Evolutionary conservation across 2,329 filamentous ascomycete genomes (phyloP).

Genomic region (Aureobasidium namibiae): DNA sequence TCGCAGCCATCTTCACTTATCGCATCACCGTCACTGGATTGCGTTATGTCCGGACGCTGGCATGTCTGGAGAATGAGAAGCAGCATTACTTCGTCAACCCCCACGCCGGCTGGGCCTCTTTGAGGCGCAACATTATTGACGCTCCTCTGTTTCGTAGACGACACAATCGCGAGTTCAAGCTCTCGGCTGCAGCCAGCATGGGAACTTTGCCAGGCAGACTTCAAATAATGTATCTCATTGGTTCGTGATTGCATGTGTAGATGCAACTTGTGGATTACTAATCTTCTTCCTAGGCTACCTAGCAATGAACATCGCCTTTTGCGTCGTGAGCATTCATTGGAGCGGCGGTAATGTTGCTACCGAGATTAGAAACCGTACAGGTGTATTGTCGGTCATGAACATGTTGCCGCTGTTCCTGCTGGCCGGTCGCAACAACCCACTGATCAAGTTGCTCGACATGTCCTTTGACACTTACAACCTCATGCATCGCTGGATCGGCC

Average conservation of each 20-base stretch:
- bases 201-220: constrained; percentile 42
- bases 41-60: constrained; percentile 63
- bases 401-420: constrained; percentile 71
- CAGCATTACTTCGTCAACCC: constrained; percentile 70
- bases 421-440: constrained; percentile 68
- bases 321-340: constrained; percentile 49
- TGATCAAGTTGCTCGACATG: constrained; percentile 63
- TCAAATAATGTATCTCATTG: constrained; percentile 38
- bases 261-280: not conserved
- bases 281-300: constrained; percentile 30
- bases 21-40: constrained; percentile 52
- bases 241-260: not conserved
- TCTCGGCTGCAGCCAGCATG: constrained; percentile 41
- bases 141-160: constrained; percentile 40
- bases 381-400: constrained; percentile 63
- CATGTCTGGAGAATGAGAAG: constrained; percentile 59
- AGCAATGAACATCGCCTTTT: constrained; percentile 40
- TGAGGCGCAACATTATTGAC: constrained; percentile 40
- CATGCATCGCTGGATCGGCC: constrained; percentile 71
- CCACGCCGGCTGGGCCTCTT: constrained; percentile 39
- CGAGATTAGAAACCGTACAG: constrained; percentile 59
- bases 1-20: constrained; percentile 58
- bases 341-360: constrained; percentile 55
- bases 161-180: constrained; percentile 44
- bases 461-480: constrained; percentile 80